These are phyloP conservation scores for Alternaria metachromatica DNA, from an alignment of 2,329 filamentous ascomycete species.

Conservation along the genomic window DNA sequence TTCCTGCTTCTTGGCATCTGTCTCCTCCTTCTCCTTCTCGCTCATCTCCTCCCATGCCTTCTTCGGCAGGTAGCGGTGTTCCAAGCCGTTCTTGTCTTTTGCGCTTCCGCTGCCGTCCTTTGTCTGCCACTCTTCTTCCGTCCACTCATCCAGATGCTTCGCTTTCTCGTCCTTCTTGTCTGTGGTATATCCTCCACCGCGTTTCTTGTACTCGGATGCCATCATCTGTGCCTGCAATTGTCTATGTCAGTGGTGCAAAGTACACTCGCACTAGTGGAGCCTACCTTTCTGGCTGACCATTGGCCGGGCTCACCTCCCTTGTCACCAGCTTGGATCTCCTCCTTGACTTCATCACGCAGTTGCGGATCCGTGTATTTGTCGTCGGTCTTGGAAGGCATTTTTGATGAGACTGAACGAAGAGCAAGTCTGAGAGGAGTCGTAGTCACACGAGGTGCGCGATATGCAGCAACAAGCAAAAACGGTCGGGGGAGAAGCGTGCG, in stretches of 20 bases:
- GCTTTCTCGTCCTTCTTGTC: conserved; percentile 54
- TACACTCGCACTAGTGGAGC: background rate
- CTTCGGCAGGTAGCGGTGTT: conserved; percentile 43
- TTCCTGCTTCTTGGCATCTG: conserved; percentile 54
- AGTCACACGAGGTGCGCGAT: background rate
- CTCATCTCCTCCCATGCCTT: conserved; percentile 58
- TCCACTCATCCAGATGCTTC: conserved; percentile 55
- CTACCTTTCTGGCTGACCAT: conserved; percentile 58
- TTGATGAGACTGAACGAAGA: background rate
- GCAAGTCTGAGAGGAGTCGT: background rate
- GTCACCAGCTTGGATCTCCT: conserved; percentile 54
- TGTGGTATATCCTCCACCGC: conserved; percentile 56
- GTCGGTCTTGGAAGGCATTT: conserved; percentile 51
- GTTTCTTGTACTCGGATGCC: conserved; percentile 57
- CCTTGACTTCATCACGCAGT: conserved; percentile 55
- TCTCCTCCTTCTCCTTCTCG: conserved; percentile 45
- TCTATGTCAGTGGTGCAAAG: background rate
- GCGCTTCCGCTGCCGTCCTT: conserved; percentile 56
- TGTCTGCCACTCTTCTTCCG: conserved; percentile 58
- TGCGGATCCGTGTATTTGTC: conserved; percentile 58
- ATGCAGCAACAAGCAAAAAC: background rate
- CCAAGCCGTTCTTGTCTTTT: conserved; percentile 44
- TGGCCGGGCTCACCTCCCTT: conserved; percentile 58
- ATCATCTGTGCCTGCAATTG: conserved; percentile 53
- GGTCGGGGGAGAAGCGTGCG: background rate